Evolutionary conservation across 208 protist species (phyloP).

Genomic region (Leishmania tarentolae): DNA sequence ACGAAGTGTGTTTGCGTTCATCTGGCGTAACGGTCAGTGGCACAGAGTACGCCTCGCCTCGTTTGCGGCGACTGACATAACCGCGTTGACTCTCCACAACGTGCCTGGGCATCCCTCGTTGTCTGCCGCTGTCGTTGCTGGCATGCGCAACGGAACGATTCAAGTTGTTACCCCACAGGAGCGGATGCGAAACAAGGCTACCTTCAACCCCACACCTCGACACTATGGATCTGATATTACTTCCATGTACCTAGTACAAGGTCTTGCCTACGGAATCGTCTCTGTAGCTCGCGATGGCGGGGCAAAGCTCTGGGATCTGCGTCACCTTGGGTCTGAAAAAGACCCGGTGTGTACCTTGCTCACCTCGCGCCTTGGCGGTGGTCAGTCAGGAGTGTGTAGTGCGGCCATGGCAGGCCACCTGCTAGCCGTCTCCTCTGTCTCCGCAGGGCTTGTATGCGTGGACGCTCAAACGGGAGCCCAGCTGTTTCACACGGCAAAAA

Average conservation of each 20-base stretch:
- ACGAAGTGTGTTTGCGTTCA: conserved; percentile 24
- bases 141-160: conserved; percentile 65
- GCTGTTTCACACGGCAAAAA: conserved; percentile 22
- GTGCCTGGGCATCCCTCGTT: not conserved
- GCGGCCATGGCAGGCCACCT: conserved; percentile 9
- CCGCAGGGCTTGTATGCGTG: conserved; percentile 34
- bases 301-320: conserved; percentile 69
- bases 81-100: conserved; percentile 11
- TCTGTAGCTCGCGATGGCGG: conserved; percentile 54
- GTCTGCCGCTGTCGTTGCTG: conserved; percentile 18
- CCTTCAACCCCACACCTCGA: conserved; percentile 33
- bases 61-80: conserved; percentile 31
- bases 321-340: conserved; percentile 34
- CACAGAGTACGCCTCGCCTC: conserved; percentile 14
- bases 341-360: conserved; percentile 41
- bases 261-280: conserved; percentile 49
- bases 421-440: conserved; percentile 19
- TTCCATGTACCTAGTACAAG: conserved; percentile 33
- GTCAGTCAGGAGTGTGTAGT: conserved; percentile 23
- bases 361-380: conserved; percentile 18
- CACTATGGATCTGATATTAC: conserved; percentile 41
- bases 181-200: conserved; percentile 3
- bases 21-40: conserved; percentile 7
- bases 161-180: conserved; percentile 25
- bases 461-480: conserved; percentile 22